Base-by-base conservation (phyloP, 106 monocot genomes). In the Allium cepa region DNA sequence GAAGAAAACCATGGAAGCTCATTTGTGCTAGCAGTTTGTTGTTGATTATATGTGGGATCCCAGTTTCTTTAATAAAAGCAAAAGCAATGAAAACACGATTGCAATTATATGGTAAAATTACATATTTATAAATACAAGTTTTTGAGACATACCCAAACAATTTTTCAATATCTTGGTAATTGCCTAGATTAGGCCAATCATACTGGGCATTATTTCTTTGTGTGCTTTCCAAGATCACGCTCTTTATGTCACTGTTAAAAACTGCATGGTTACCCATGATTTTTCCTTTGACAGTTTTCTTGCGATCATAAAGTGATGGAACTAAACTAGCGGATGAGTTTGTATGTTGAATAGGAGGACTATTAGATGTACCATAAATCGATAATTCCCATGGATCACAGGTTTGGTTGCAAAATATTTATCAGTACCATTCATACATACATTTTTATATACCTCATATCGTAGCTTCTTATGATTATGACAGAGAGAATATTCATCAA, bases 121-220 rank as follows among this genome's bases (percentile, higher is more conserved):
- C 56, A 16, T 26, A 1, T 27, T 67, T 11, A 3, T 51, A 45
- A 68, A 16, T n/a, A 4, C 47, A 45, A 7, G n/a, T 46, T 48
- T 26, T 17, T 13, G n/a, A 27, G 26, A 65, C 9, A 4, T 79
- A 84, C 80, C 84, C 74, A 61, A 80, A 59, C 12, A 57, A 56
- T 71, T 52, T 22, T 3, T 86, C 81, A 49, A 86, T 11, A 47
- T 86, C 76, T 22, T 86, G 79, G 15, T 81, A 79, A 66, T 67
- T 71, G 56, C 58, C 56, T 11, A 86, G 56, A 59, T 79, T 81
- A 73, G 69, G 69, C 70, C 66, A 82, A 28, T 79, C 79, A 67
- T 58, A 76, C 47, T 65, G 72, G 48, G 67, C 58, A 64, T 11
- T 72, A 12, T 60, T 9, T n/a, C 71, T 50, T 11, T 71, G 11